Evolutionary conservation across 1,284 basidiomycete species (phyloP).

Genomic region (Melampsora americana): DNA sequence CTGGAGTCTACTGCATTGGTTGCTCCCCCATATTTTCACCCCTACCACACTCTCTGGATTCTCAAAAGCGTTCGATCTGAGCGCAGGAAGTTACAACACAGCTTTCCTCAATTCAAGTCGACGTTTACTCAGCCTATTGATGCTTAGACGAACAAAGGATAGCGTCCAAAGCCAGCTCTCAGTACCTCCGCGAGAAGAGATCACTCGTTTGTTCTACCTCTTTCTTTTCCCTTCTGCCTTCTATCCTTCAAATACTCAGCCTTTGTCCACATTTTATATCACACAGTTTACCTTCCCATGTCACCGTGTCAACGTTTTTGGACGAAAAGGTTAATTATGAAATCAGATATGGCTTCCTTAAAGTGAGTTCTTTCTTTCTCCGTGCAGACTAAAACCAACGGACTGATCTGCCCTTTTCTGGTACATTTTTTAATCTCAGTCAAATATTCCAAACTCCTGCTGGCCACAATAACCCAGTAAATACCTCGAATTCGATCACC

Average conservation of each 20-base stretch:
- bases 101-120: constrained; percentile 60
- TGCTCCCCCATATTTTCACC: constrained; percentile 62
- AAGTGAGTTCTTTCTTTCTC: not conserved
- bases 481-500: constrained; percentile 44
- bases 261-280: not conserved
- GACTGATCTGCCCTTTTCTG: not conserved
- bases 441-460: constrained; percentile 6
- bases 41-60: constrained; percentile 59
- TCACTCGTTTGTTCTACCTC: constrained; percentile 53
- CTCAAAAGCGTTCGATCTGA: constrained; percentile 61
- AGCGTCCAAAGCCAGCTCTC: constrained; percentile 57
- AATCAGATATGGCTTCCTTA: constrained; percentile 57
- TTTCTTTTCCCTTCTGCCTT: constrained; percentile 56
- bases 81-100: constrained; percentile 59
- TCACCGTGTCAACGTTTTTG: constrained; percentile 65
- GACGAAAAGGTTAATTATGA: constrained; percentile 61
- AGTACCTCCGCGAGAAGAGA: constrained; percentile 63
- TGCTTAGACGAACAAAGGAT: constrained; percentile 65
- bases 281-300: constrained; percentile 54
- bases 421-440: not conserved
- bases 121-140: constrained; percentile 59
- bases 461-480: not conserved
- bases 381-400: too few relatives aligned
- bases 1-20: constrained; percentile 50
- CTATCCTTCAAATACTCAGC: not conserved